Conservation (phyloP, 1,284 basidiomycete genomes). For the Cutaneotrichosporon dermatis region DNA sequence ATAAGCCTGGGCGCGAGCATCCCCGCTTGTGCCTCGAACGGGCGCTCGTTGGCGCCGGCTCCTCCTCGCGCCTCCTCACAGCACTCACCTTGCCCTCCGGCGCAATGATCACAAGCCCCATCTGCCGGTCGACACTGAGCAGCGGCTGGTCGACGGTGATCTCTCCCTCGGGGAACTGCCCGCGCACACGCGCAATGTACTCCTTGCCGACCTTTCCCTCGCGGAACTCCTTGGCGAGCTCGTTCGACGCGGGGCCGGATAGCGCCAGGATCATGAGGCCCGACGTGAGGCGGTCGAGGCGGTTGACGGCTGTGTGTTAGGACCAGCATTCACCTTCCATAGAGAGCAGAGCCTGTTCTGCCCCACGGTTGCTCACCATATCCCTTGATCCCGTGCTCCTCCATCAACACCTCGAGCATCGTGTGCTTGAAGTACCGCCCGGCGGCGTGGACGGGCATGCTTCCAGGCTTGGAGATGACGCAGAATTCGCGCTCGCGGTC, state of each 20-base stretch:
- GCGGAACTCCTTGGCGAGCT: constrained; percentile 75
- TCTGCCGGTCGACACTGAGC: constrained; percentile 88
- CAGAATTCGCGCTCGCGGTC: constrained; percentile 77
- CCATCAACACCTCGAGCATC: constrained; percentile 77
- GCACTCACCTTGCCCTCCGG: constrained; percentile 76
- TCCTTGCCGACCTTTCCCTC: constrained; percentile 79
- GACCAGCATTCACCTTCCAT: not conserved
- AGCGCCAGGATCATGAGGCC: constrained; percentile 94
- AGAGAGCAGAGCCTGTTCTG: not conserved
- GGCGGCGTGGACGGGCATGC: constrained; percentile 83
- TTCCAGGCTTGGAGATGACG: constrained; percentile 91
- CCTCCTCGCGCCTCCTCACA: too few relatives aligned
- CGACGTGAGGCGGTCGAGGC: constrained; percentile 89
- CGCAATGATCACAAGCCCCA: constrained; percentile 91
- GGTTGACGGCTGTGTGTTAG: constrained; percentile 71
- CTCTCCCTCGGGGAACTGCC: constrained; percentile 77
- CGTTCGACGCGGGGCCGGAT: constrained; percentile 64
- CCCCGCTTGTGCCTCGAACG: too few relatives aligned
- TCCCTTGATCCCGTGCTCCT: constrained; percentile 76
- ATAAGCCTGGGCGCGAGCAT: too few relatives aligned
- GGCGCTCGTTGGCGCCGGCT: too few relatives aligned
- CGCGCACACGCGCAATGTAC: constrained; percentile 80
- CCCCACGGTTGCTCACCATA: constrained; percentile 2
- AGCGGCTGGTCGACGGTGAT: constrained; percentile 80
- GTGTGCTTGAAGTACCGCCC: constrained; percentile 85